These are phyloP conservation scores for Lachnellula suecica DNA, from an alignment of 2,329 filamentous ascomycete species.

Conservation along the genomic window DNA sequence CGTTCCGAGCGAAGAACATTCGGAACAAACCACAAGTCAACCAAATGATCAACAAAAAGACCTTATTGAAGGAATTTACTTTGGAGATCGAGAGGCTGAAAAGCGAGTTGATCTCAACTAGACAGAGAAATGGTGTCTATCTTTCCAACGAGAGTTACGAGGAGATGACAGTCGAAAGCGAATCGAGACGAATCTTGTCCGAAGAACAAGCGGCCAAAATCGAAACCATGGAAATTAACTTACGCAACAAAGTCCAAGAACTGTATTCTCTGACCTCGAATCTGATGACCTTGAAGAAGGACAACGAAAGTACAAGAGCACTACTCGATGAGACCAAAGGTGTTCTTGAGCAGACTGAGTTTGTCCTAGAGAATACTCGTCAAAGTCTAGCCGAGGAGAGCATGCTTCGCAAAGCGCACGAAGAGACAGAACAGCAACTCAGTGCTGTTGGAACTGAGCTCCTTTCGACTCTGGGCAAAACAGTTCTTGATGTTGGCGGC, in stretches of 20 bases:
- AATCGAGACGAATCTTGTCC: slow-evolving; percentile 84
- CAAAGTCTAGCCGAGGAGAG: slow-evolving; percentile 78
- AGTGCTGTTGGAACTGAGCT: slow-evolving; percentile 72
- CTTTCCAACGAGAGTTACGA: slow-evolving; percentile 86
- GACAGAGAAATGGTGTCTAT: slow-evolving; percentile 94
- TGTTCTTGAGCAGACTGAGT: slow-evolving; percentile 83
- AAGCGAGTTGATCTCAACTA: slow-evolving; percentile 86
- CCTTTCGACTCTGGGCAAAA: slow-evolving; percentile 73
- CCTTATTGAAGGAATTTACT: slow-evolving; percentile 84
- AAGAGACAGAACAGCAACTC: slow-evolving; percentile 79
- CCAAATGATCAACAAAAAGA: slow-evolving; percentile 89
- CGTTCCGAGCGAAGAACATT: slow-evolving; percentile 97
- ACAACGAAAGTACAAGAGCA: slow-evolving; percentile 74
- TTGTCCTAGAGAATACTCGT: slow-evolving; percentile 75
- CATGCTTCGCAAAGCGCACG: slow-evolving; percentile 76
- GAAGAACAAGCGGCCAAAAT: slow-evolving; percentile 93
- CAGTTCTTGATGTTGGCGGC: slow-evolving; percentile 76
- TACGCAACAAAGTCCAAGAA: slow-evolving; percentile 93
- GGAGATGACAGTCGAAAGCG: slow-evolving; percentile 86
- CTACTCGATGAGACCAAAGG: slow-evolving; percentile 77
- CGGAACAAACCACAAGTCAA: slow-evolving; percentile 97
- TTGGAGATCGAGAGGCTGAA: slow-evolving; percentile 92
- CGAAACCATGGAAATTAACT: slow-evolving; percentile 84
- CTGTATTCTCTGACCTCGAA: slow-evolving; percentile 82
- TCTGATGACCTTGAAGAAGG: slow-evolving; percentile 86